phyloP scores from a whole-genome alignment of 768 basidiomycete genomes.

The Gautieria morchelliformis region DNA sequence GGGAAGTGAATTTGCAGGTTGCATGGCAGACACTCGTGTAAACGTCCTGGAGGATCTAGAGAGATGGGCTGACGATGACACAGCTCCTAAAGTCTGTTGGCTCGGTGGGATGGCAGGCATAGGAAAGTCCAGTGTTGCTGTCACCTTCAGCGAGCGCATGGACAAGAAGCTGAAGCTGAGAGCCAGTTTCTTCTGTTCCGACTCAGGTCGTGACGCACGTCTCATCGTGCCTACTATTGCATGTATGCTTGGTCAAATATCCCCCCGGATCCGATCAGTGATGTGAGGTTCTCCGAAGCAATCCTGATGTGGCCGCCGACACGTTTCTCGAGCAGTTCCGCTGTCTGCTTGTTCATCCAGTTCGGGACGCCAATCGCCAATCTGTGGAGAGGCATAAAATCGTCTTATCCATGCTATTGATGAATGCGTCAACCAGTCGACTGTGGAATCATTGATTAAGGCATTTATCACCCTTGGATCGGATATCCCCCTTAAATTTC shows the following conservation, averaged over 20 bases:
- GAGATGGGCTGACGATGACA: constrained; percentile 26
- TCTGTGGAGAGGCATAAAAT: constrained; percentile 16
- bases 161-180: constrained; percentile 10
- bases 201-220: neutral
- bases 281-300: constrained; percentile 10
- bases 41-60: constrained; percentile 12
- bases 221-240: no score
- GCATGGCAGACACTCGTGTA: constrained; percentile 12
- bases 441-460: constrained; percentile 9
- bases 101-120: constrained; percentile 11
- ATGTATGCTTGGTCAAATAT: constrained; percentile 13
- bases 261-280: constrained; percentile 11
- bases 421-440: constrained; percentile 14
- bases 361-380: constrained; percentile 3
- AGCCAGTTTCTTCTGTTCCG: constrained; percentile 18
- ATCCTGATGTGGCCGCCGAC: constrained; percentile 15
- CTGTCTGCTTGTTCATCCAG: constrained; percentile 16
- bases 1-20: constrained; percentile 9
- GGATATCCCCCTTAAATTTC: constrained; percentile 15
- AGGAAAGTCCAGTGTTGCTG: constrained; percentile 12
- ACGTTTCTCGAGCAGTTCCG: constrained; percentile 15
- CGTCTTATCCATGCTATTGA: constrained; percentile 22
- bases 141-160: constrained; percentile 7
- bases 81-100: constrained; percentile 16
- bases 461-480: constrained; percentile 6